Conservation (phyloP, 768 basidiomycete genomes). For the Rhizopogon vesiculosus region DNA sequence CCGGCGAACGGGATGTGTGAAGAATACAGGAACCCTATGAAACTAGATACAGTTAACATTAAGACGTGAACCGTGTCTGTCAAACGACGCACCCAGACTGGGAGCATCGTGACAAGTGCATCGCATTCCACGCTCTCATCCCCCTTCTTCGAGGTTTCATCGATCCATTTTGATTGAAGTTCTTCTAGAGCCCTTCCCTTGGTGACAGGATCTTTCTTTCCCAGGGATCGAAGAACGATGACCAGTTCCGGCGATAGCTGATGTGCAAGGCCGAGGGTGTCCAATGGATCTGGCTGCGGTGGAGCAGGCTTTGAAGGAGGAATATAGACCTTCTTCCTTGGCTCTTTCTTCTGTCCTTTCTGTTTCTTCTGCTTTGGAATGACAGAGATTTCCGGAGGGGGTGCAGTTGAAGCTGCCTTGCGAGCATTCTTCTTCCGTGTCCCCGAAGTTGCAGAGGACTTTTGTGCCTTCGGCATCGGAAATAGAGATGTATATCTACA, state of each 20-base stretch:
- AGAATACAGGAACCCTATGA: conserved; percentile 80
- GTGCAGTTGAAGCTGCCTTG: conserved; percentile 44
- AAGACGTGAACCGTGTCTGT: conserved; percentile 1
- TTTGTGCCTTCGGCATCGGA: conserved; percentile 43
- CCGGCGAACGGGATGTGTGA: conserved; percentile 76
- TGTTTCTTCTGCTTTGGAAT: conserved; percentile 45
- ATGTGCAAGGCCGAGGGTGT: conserved; percentile 73
- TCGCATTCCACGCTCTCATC: conserved; percentile 32
- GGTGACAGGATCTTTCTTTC: conserved; percentile 88
- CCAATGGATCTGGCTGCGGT: conserved; percentile 78
- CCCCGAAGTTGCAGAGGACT: conserved; percentile 78
- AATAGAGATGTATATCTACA: not conserved
- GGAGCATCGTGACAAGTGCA: conserved; percentile 57
- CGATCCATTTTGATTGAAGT: conserved; percentile 63
- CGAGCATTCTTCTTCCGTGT: conserved; percentile 94
- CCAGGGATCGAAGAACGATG: conserved; percentile 73
- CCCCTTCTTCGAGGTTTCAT: conserved; percentile 39
- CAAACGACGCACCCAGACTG: conserved; percentile 78
- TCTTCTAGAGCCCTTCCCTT: conserved; percentile 85
- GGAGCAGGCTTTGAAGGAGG: conserved; percentile 79
- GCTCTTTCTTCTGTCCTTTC: conserved; percentile 57
- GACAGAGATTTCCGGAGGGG: conserved; percentile 32
- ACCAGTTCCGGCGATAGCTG: conserved; percentile 76
- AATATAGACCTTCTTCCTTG: conserved; percentile 81
- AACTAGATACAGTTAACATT: conserved; percentile 42